Evolutionary conservation across 2,329 filamentous ascomycete genomes (phyloP).

Genomic region (Chalaropsis ovoidea): DNA sequence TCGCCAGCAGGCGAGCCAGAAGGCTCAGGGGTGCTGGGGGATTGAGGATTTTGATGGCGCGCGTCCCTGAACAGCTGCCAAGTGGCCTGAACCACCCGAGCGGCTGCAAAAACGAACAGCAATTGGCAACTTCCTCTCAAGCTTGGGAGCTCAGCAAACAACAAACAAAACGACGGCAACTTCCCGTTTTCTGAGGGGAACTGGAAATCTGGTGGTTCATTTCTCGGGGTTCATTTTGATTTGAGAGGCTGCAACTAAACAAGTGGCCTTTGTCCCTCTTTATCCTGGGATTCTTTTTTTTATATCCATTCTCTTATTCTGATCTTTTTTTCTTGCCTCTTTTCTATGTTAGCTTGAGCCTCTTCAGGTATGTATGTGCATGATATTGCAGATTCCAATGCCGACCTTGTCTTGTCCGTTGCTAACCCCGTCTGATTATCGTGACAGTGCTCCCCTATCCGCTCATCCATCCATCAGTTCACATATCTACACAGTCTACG

Average conservation of each 20-base stretch:
- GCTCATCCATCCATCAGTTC: not conserved
- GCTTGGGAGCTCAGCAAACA: not conserved
- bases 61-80: slow-evolving; percentile 21
- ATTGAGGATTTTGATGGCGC: slow-evolving; percentile 11
- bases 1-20: not conserved
- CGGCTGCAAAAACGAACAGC: slow-evolving; percentile 3
- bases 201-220: slow-evolving; percentile 16
- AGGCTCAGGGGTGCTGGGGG: slow-evolving; percentile 10
- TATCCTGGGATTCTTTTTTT: slow-evolving; percentile 26
- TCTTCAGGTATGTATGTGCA: too few relatives aligned
- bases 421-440: too few relatives aligned
- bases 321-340: slow-evolving; percentile 23
- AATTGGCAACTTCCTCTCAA: not conserved
- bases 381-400: too few relatives aligned
- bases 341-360: not conserved
- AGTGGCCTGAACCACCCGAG: slow-evolving; percentile 21
- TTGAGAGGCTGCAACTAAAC: slow-evolving; percentile 24
- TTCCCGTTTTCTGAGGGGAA: not conserved
- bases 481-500: not conserved
- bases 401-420: too few relatives aligned
- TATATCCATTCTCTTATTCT: slow-evolving; percentile 15
- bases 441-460: not conserved
- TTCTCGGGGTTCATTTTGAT: slow-evolving; percentile 25
- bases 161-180: not conserved
- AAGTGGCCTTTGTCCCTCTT: slow-evolving; percentile 26